A percentile compares a stretch with the other conserved stretches of the same genome.
Conservation (phyloP, 108 stramenopile genomes). For the Mayamaea pseudoterrestris region DNA sequence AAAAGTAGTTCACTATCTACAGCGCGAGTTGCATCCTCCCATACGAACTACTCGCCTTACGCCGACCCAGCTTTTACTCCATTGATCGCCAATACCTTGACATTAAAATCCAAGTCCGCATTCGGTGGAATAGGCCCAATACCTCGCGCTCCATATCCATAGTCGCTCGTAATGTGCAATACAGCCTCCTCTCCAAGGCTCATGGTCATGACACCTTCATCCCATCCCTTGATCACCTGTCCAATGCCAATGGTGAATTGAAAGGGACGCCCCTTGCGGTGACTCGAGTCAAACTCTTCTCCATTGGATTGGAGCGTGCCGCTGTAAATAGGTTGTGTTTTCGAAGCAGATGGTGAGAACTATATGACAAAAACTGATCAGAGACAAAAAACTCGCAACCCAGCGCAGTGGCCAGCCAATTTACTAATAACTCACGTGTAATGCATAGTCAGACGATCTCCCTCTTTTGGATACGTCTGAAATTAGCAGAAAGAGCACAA, state of each 20-base stretch:
- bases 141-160: conserved; percentile 77
- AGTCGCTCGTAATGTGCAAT: conserved; percentile 68
- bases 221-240: conserved; percentile 62
- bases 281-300: conserved; percentile 61
- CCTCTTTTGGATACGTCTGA: conserved; percentile 8
- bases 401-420: background rate
- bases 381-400: background rate
- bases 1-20: background rate
- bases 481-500: too few species aligned
- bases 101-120: conserved; percentile 73
- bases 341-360: background rate
- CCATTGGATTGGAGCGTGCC: conserved; percentile 61
- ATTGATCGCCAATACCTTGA: conserved; percentile 57
- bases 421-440: conserved; percentile 40
- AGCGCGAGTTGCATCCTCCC: background rate
- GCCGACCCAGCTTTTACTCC: conserved; percentile 21
- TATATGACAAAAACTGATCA: background rate
- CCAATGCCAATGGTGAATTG: conserved; percentile 46
- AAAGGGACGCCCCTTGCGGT: conserved; percentile 63
- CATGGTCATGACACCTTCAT: conserved; percentile 60
- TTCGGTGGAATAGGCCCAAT: conserved; percentile 81
- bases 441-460: conserved; percentile 74
- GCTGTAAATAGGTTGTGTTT: background rate
- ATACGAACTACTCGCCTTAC: background rate
- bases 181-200: conserved; percentile 66